Evolutionary conservation across 805 yeast genomes (phyloP).

Genomic region (Wickerhamiella spandovensis): DNA sequence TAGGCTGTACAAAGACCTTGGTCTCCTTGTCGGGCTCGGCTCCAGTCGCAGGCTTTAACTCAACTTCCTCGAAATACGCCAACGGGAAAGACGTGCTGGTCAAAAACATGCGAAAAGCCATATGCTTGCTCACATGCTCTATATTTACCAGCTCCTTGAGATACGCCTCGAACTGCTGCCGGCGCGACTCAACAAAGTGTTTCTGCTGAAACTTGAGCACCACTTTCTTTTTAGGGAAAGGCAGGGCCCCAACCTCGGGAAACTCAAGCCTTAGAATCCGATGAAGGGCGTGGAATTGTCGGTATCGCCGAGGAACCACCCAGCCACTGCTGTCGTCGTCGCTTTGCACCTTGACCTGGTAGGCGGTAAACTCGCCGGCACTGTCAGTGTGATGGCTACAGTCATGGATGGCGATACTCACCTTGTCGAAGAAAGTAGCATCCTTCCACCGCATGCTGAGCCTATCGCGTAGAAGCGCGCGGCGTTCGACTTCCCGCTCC

Average conservation of each 20-base stretch:
- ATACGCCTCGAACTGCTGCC: constrained; percentile 47
- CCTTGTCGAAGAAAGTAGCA: constrained; percentile 49
- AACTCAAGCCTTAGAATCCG: constrained; percentile 44
- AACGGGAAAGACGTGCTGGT: constrained; percentile 51
- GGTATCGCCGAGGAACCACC: constrained; percentile 82
- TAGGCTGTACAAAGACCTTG: constrained; percentile 30
- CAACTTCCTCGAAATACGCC: constrained; percentile 9
- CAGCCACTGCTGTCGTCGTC: constrained; percentile 41
- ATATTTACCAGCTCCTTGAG: constrained; percentile 41
- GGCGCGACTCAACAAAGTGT: constrained; percentile 51
- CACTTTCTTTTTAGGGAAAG: constrained; percentile 41
- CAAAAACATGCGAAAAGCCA: constrained; percentile 59
- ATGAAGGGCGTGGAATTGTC: constrained; percentile 66
- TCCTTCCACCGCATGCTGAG: background rate
- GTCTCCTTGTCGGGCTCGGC: constrained; percentile 1
- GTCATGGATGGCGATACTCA: constrained; percentile 27
- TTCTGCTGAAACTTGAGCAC: constrained; percentile 60
- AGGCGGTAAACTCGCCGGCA: constrained; percentile 48
- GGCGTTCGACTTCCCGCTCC: constrained; percentile 56
- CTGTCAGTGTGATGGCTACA: constrained; percentile 39
- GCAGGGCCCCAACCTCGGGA: constrained; percentile 35
- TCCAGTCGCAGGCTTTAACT: background rate
- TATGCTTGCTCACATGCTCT: constrained; percentile 61
- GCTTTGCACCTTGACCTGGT: constrained; percentile 60
- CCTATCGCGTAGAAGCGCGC: constrained; percentile 33